Conservation (phyloP, 2,329 filamentous ascomycete species). For the Cadophora sp. region DNA sequence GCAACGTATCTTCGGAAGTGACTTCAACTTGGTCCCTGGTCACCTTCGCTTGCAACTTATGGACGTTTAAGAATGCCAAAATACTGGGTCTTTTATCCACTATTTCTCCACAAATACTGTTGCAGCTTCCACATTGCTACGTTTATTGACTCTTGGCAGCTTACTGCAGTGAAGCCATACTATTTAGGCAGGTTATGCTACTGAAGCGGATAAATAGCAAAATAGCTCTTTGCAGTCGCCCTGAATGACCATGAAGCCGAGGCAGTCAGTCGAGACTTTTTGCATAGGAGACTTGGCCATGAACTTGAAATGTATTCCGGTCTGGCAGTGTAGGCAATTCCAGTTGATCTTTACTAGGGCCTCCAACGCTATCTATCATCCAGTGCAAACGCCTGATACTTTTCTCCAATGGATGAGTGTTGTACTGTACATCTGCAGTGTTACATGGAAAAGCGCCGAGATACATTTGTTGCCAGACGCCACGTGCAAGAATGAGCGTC, state of each 20-base stretch:
- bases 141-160: constrained; percentile 17
- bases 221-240: neutral
- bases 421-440: constrained; percentile 33
- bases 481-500: constrained; percentile 15
- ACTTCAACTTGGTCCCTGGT: neutral
- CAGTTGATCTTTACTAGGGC: constrained; percentile 8
- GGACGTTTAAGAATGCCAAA: constrained; percentile 6
- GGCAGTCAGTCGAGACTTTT: neutral
- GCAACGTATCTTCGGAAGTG: too few species aligned
- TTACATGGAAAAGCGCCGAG: constrained; percentile 28
- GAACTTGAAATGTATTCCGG: constrained; percentile 3
- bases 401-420: constrained; percentile 30
- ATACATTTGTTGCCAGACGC: constrained; percentile 20
- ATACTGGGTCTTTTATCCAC: neutral
- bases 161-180: neutral
- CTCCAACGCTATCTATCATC: constrained; percentile 29
- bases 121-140: neutral
- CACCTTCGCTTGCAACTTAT: neutral
- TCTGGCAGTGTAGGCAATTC: neutral
- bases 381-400: constrained; percentile 28
- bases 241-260: neutral
- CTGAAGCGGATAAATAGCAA: neutral
- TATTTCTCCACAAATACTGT: constrained; percentile 6
- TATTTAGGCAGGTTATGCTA: constrained; percentile 1
- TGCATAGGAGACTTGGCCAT: neutral